These are phyloP conservation scores for Malassezia caprae DNA, from an alignment of 1,284 basidiomycete species.

Conservation along the genomic window DNA sequence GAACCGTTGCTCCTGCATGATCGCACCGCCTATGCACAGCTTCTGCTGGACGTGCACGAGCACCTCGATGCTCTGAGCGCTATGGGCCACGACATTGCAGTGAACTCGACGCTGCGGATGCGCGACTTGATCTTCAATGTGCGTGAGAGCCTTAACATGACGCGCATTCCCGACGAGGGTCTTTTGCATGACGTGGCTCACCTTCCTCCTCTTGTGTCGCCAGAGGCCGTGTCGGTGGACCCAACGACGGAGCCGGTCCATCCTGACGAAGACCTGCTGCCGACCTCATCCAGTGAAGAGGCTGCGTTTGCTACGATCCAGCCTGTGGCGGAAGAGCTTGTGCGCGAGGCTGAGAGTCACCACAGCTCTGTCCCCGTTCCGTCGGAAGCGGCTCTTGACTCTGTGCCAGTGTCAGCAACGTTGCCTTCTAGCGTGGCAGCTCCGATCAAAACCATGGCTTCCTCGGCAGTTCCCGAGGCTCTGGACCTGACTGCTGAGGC, in stretches of 20 bases:
- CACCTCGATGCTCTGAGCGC: not conserved
- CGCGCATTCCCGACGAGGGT: conserved; percentile 1
- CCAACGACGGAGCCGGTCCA: not conserved
- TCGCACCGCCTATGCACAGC: not conserved
- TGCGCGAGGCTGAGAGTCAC: not conserved
- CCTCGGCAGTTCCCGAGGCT: not conserved
- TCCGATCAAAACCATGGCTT: too few species aligned
- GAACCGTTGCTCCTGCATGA: not conserved
- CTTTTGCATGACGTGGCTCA: not conserved
- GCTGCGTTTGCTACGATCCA: not conserved
- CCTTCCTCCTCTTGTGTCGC: not conserved
- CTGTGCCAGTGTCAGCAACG: too few species aligned
- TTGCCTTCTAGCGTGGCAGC: not conserved
- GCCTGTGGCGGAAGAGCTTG: not conserved
- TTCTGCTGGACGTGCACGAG: conserved; percentile 4
- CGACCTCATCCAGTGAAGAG: not conserved
- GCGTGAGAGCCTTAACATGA: conserved; percentile 3
- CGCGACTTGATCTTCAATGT: conserved; percentile 4
- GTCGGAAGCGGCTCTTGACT: not conserved
- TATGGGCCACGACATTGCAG: not conserved
- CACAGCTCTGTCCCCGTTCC: not conserved
- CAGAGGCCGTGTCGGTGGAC: not conserved
- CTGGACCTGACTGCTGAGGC: not conserved
- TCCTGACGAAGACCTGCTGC: not conserved
- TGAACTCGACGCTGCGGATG: conserved; percentile 2